Evolutionary conservation across 345 rosid species (phyloP).

Genomic region (Eucalyptus regnans): DNA sequence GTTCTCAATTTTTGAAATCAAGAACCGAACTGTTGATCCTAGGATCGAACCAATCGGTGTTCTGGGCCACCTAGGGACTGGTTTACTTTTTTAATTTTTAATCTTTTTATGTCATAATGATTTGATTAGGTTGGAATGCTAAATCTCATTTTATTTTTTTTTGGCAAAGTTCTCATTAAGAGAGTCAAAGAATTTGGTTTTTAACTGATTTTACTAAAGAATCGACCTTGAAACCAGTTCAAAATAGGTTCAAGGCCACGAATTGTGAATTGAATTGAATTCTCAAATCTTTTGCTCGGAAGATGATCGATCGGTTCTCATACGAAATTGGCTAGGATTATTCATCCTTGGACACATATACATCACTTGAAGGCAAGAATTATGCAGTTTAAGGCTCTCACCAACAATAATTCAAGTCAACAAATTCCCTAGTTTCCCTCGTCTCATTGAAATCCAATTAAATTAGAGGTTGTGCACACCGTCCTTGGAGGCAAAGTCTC

Average conservation of each 20-base stretch:
- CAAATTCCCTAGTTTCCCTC: not conserved
- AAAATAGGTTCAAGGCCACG: not conserved
- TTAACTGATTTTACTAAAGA: not conserved
- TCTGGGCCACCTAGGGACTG: not conserved
- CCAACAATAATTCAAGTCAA: not conserved
- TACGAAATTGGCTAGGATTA: not conserved
- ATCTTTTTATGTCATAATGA: not conserved
- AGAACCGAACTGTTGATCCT: accelerated
- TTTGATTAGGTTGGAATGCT: not conserved
- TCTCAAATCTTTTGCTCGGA: not conserved
- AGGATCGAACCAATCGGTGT: not conserved
- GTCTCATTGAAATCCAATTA: not conserved
- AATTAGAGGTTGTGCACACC: not conserved
- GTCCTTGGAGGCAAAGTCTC: not conserved
- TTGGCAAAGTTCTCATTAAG: not conserved
- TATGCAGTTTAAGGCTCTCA: not conserved
- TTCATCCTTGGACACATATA: not conserved
- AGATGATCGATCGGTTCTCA: not conserved
- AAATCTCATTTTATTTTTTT: not conserved
- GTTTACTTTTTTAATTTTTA: not conserved
- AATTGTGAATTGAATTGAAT: not conserved
- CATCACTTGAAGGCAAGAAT: not conserved
- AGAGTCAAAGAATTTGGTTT: not conserved
- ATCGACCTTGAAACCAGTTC: not conserved
- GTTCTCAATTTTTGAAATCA: not conserved